Evolutionary conservation across 805 yeast species (phyloP).

Genomic region (Nakazawaea ambrosiae): DNA sequence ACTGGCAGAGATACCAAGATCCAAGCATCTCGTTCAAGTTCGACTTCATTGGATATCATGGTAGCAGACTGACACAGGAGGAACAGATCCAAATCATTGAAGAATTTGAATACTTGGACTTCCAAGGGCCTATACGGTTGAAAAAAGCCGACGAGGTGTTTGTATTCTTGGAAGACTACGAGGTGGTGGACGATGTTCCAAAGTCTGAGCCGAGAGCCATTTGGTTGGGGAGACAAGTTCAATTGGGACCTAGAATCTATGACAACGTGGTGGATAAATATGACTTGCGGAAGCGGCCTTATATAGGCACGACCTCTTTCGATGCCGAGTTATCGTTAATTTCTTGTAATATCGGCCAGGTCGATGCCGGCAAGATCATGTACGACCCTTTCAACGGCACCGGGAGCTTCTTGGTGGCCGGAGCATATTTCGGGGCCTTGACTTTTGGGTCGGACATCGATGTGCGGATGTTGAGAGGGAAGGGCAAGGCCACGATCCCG

Average conservation of each 20-base stretch:
- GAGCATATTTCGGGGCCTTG: conserved; percentile 74
- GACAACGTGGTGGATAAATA: conserved; percentile 65
- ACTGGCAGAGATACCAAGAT: conserved; percentile 18
- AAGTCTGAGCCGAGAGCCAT: conserved; percentile 42
- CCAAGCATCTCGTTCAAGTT: conserved; percentile 65
- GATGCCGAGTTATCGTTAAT: conserved; percentile 89
- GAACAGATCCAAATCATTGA: conserved; percentile 61
- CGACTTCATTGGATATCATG: conserved; percentile 73
- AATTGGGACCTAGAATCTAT: conserved; percentile 48
- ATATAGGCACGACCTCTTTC: conserved; percentile 94
- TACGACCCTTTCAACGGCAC: conserved; percentile 98
- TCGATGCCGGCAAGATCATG: conserved; percentile 52
- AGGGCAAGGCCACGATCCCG: conserved; percentile 27
- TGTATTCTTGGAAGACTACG: conserved; percentile 71
- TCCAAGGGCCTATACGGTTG: conserved; percentile 74
- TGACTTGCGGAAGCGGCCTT: conserved; percentile 75
- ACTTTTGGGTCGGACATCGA: conserved; percentile 90
- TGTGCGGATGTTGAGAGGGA: conserved; percentile 70
- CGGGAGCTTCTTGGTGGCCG: conserved; percentile 88
- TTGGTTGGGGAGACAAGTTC: conserved; percentile 74
- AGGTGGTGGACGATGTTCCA: conserved; percentile 34
- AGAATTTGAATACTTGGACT: conserved; percentile 58
- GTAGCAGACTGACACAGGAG: conserved; percentile 43
- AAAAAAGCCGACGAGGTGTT: conserved; percentile 68
- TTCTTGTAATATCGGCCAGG: conserved; percentile 82